phyloP scores from a whole-genome alignment of 371 early-diverging fungal genomes.

The Circinella umbellata region DNA sequence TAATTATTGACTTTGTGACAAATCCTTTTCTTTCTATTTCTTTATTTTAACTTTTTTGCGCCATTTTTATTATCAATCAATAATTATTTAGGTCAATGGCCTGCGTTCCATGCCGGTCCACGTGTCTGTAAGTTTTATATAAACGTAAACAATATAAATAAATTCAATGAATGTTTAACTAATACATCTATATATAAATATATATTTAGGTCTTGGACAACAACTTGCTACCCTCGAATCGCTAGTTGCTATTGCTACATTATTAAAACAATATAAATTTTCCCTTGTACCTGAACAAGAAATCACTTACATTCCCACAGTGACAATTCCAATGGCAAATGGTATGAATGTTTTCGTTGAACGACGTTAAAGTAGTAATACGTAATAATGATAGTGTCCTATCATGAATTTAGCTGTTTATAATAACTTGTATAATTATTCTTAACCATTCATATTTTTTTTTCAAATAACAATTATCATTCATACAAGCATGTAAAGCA shows the following conservation, averaged over 20 bases:
- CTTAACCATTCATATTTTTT: no score
- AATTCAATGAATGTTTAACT: no score
- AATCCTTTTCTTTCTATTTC: no score
- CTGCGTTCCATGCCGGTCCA: slow-evolving; percentile 73
- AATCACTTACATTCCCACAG: slow-evolving; percentile 36
- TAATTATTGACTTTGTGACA: not conserved
- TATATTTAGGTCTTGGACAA: slow-evolving; percentile 45
- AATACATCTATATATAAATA: no score
- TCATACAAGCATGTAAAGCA: no score
- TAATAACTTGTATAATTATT: not conserved
- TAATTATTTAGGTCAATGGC: slow-evolving; percentile 29
- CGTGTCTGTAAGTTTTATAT: slow-evolving; percentile 46
- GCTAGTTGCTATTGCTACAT: slow-evolving; percentile 36
- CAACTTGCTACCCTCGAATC: slow-evolving; percentile 54
- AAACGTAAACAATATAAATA: no score
- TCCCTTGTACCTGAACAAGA: slow-evolving; percentile 42
- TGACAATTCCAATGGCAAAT: slow-evolving; percentile 55
- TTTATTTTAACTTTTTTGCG: no score
- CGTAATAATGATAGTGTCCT: not conserved
- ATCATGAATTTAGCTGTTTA: not conserved
- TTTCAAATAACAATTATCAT: no score
- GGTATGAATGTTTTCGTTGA: slow-evolving; percentile 46
- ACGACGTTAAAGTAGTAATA: slow-evolving; percentile 2
- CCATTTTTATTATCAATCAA: no score
- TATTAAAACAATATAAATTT: slow-evolving; percentile 48